Evolutionary conservation across 495 filamentous ascomycete species (phyloP).

Genomic region (Amorphotheca resinae): DNA sequence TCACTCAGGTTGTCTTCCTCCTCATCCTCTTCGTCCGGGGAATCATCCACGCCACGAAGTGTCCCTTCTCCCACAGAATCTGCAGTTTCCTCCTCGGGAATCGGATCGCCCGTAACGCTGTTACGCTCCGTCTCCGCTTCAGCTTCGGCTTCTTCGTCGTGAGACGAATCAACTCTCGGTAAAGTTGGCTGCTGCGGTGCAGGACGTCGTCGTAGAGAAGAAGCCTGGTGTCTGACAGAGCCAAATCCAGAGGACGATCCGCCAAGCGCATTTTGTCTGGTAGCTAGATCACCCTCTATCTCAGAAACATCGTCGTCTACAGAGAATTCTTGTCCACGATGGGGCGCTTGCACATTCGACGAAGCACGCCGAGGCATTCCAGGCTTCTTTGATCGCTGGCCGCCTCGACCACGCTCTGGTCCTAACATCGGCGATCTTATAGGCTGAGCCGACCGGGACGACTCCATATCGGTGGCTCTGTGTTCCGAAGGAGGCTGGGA

Average conservation of each 20-base stretch:
- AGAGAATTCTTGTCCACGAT: conserved; percentile 81
- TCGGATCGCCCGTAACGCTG: conserved; percentile 7
- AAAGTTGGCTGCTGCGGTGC: conserved; percentile 45
- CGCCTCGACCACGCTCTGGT: conserved; percentile 39
- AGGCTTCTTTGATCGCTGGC: conserved; percentile 54
- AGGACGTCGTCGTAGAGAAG: conserved; percentile 59
- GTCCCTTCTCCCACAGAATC: conserved; percentile 20
- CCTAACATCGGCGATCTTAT: conserved; percentile 41
- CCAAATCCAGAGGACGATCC: conserved; percentile 23
- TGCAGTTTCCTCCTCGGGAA: conserved; percentile 17
- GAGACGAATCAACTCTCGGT: conserved; percentile 40
- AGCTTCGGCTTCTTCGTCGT: conserved; percentile 26
- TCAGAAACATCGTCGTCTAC: conserved; percentile 84
- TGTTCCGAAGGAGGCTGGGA: conserved; percentile 4
- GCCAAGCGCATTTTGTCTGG: neutral
- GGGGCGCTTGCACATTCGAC: conserved; percentile 57
- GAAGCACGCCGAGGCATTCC: conserved; percentile 57
- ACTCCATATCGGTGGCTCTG: conserved; percentile 15
- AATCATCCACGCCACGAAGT: conserved; percentile 21
- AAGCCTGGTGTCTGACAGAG: conserved; percentile 37
- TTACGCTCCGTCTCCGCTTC: conserved; percentile 30
- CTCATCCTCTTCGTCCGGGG: conserved; percentile 20
- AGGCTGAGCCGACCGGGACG: conserved; percentile 12
- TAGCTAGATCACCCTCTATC: conserved; percentile 47
- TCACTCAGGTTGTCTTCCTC: conserved; percentile 57